phyloP scores from a whole-genome alignment of 345 rosid species.

The Pelargonium nanum region DNA sequence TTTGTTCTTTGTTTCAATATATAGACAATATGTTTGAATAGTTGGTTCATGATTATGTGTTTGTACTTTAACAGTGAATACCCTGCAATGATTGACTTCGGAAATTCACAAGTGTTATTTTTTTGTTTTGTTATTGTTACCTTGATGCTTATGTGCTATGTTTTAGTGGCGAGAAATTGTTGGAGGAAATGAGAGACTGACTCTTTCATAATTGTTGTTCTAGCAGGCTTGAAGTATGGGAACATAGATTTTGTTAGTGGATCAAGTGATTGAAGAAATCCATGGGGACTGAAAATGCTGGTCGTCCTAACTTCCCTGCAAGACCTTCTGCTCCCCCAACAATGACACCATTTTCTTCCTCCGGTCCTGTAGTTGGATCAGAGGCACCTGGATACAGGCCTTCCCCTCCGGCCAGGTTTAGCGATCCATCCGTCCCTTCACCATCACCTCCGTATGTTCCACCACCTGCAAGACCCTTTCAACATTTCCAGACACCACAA shows the following conservation, averaged over 20 bases:
- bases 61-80: no score
- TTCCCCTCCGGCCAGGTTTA: slow-evolving; percentile 21
- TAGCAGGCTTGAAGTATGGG: background rate
- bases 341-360: slow-evolving; percentile 28
- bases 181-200: background rate
- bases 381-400: slow-evolving; percentile 41
- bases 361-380: slow-evolving; percentile 33
- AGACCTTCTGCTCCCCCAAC: slow-evolving; percentile 36
- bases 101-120: background rate
- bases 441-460: slow-evolving; percentile 39
- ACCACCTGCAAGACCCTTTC: slow-evolving; percentile 41
- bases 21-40: no score
- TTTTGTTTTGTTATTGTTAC: background rate
- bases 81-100: background rate
- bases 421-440: slow-evolving; percentile 34
- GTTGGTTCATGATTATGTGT: no score
- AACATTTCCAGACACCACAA: slow-evolving; percentile 44
- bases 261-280: background rate
- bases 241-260: background rate
- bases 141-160: background rate
- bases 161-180: background rate
- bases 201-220: background rate
- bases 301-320: slow-evolving; percentile 12
- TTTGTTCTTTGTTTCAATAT: no score
- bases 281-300: background rate